Percentiles rank a stretch among this genome's conserved stretches.
Evolutionary conservation across 1,284 basidiomycete genomes (phyloP).

Genomic region (Cutaneotrichosporon sp.): DNA sequence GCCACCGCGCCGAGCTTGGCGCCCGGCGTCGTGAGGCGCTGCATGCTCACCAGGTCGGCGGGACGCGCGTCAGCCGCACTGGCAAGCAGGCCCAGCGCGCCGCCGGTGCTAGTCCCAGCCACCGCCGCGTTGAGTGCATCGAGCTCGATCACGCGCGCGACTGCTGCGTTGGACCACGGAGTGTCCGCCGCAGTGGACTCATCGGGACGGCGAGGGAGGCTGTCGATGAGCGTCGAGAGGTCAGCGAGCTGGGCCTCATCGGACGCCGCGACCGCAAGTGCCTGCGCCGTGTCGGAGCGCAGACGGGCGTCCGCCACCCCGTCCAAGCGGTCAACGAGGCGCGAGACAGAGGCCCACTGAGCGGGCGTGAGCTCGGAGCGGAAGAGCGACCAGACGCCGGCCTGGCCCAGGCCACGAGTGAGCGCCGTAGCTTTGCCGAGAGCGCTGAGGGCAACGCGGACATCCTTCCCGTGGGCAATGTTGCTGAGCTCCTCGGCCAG

Average conservation of each 20-base stretch:
- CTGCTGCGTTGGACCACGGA: conserved; percentile 32
- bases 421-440: conserved; percentile 45
- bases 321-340: conserved; percentile 13
- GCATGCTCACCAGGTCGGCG: conserved; percentile 19
- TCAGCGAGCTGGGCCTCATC: conserved; percentile 13
- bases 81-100: conserved; percentile 20
- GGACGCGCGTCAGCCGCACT: conserved; percentile 20
- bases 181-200: conserved; percentile 23
- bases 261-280: conserved; percentile 19
- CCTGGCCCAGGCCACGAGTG: conserved; percentile 52
- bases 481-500: conserved; percentile 39
- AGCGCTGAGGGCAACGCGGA: conserved; percentile 21
- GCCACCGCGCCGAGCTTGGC: conserved; percentile 19
- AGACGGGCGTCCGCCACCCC: conserved; percentile 18
- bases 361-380: conserved; percentile 24
- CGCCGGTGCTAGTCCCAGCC: neutral
- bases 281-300: conserved; percentile 26
- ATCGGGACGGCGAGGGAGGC: conserved; percentile 17
- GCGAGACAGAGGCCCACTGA: conserved; percentile 16
- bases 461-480: conserved; percentile 18
- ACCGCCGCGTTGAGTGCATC: conserved; percentile 19
- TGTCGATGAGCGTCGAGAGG: conserved; percentile 21
- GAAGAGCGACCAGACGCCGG: conserved; percentile 54
- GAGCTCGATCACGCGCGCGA: conserved; percentile 31
- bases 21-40: conserved; percentile 7